Conservation (phyloP, 2,329 filamentous ascomycete species). For the Drechslera avenae region DNA sequence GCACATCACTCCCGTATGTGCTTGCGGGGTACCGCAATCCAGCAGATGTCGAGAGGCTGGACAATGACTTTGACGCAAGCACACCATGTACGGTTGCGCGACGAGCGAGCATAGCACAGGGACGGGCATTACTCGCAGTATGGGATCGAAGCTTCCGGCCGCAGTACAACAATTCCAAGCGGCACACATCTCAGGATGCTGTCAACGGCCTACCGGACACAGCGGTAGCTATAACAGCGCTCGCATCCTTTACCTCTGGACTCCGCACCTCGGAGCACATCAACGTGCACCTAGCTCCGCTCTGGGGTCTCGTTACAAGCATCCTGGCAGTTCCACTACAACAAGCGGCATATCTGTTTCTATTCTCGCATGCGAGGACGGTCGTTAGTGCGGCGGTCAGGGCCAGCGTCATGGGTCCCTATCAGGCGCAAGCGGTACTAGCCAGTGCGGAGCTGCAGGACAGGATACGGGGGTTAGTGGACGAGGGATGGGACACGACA, state of each 20-base stretch:
- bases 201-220: not conserved
- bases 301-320: conserved; percentile 70
- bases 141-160: conserved; percentile 73
- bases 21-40: conserved; percentile 69
- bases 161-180: conserved; percentile 20
- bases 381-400: conserved; percentile 77
- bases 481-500: conserved; percentile 62
- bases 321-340: conserved; percentile 65
- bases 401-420: conserved; percentile 78
- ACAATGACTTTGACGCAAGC: conserved; percentile 77
- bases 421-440: conserved; percentile 75
- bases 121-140: conserved; percentile 72
- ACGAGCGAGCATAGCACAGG: conserved; percentile 75
- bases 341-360: conserved; percentile 74
- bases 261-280: conserved; percentile 37
- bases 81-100: conserved; percentile 80
- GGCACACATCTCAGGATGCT: not conserved
- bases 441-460: conserved; percentile 64
- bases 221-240: conserved; percentile 25
- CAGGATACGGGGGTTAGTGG: conserved; percentile 63
- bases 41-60: conserved; percentile 59
- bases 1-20: conserved; percentile 75
- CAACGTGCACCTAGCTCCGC: conserved; percentile 69
- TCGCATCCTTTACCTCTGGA: conserved; percentile 35
- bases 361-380: conserved; percentile 77